phyloP scores from a whole-genome alignment of 306 rosid species.

The Amphicarpaea edgeworthii region DNA sequence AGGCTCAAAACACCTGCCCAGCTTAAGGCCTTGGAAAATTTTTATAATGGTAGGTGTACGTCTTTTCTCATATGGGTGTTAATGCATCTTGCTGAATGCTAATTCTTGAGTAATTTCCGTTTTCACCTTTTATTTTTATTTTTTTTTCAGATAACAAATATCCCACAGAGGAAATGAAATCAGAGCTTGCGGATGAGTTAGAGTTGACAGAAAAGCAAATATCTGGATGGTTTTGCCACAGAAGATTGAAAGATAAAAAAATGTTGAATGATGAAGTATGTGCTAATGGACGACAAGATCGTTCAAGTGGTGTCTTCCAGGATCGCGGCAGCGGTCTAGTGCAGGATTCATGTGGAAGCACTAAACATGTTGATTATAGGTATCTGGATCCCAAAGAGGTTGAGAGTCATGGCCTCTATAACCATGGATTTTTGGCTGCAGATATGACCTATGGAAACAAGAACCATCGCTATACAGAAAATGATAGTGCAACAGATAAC shows the following conservation, averaged over 20 bases:
- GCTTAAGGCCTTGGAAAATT: conserved; percentile 79
- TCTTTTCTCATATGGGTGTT: conserved; percentile 38
- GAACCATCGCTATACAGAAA: conserved; percentile 55
- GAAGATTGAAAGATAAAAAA: conserved; percentile 93
- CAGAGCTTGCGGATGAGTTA: conserved; percentile 71
- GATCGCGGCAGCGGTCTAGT: conserved; percentile 93
- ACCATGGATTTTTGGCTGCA: conserved; percentile 62
- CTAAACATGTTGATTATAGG: conserved; percentile 82
- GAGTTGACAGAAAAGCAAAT: conserved; percentile 92
- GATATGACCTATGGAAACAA: conserved; percentile 59
- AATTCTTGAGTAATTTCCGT: conserved; percentile 28
- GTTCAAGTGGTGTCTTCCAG: conserved; percentile 85
- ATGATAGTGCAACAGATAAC: conserved; percentile 65
- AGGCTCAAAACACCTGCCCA: conserved; percentile 91
- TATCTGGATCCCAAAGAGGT: conserved; percentile 89
- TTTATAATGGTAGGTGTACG: conserved; percentile 71
- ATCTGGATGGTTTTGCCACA: conserved; percentile 99
- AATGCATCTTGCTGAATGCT: conserved; percentile 32
- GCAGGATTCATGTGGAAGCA: conserved; percentile 99
- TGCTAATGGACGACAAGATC: conserved; percentile 88
- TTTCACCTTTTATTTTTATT: too few species aligned
- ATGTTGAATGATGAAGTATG: conserved; percentile 63
- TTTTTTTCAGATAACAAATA: conserved; percentile 82
- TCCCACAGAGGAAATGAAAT: conserved; percentile 93
- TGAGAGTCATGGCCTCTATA: conserved; percentile 80